Percentiles rank a stretch among this genome's conserved stretches.
Conservation (phyloP, 768 basidiomycete genomes). For the Suillus placidus region DNA sequence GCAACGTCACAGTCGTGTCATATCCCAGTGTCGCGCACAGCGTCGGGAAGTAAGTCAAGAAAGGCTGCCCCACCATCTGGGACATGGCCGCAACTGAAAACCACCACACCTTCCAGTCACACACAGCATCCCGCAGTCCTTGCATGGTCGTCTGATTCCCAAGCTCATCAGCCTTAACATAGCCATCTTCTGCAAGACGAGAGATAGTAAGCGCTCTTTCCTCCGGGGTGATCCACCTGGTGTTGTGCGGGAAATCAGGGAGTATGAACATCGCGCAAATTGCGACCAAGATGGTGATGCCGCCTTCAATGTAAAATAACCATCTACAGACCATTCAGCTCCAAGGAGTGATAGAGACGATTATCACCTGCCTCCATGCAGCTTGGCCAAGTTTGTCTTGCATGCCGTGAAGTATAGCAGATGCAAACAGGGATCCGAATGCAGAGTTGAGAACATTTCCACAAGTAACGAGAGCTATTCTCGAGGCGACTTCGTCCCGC, state of each 20-base stretch:
- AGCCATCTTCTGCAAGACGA: conserved; percentile 39
- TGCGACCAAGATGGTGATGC: conserved; percentile 37
- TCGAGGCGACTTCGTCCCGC: conserved; percentile 39
- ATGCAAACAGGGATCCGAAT: conserved; percentile 46
- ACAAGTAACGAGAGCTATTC: conserved; percentile 38
- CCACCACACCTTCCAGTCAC: conserved; percentile 84
- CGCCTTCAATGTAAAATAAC: conserved; percentile 35
- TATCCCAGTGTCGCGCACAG: background rate
- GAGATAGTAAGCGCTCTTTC: conserved; percentile 34
- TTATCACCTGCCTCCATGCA: conserved; percentile 41
- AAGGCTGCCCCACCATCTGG: background rate
- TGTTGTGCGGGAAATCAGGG: conserved; percentile 41
- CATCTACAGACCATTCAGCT: conserved; percentile 11
- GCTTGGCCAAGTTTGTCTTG: conserved; percentile 41
- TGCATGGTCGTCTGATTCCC: conserved; percentile 28
- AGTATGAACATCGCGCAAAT: conserved; percentile 37
- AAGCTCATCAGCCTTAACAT: conserved; percentile 51
- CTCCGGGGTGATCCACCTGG: conserved; percentile 31
- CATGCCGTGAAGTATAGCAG: conserved; percentile 46
- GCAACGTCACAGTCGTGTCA: background rate
- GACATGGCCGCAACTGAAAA: conserved; percentile 55
- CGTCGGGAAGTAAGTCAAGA: background rate
- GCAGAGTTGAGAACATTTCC: conserved; percentile 47
- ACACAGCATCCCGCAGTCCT: conserved; percentile 58
- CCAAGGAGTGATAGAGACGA: background rate